Base-by-base conservation (phyloP, 2,329 filamentous ascomycete species). In the Aphanoascus verrucosus region DNA sequence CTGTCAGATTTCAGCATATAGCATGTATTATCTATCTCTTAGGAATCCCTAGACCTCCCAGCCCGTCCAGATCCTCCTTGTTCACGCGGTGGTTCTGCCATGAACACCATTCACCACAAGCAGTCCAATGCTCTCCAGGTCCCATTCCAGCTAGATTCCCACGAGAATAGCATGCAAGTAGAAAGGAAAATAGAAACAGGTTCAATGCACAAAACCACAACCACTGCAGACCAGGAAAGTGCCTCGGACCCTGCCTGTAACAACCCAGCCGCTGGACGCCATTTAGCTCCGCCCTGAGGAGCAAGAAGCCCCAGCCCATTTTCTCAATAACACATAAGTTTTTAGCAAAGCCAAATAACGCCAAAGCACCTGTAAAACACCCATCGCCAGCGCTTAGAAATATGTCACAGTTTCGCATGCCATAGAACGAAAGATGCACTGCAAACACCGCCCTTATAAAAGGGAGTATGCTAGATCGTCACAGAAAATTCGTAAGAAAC, bases 331-430 rank as follows among this genome's bases (percentile, higher is more conserved):
- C 17, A 44, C 23, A 42, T n/a, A 15, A 15, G 12, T n/a, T 9
- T 31, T 28, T 28, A 28, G 19, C n/a, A 52, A 46, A 32, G 15
- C 41, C 41, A 32, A n/a, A 32, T 40, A 52, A 46, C 41, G 41
- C 50, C 49, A 46, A 28, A 28, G 12, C 28, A 23, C 1, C 32
- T 40, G n/a, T 5, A 17, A 17, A 46, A 17, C 47, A 41, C 45
- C 50, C 50, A 46, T 46, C 50, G 42, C 42, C 50, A 41, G 17
- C 34, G 50, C 50, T 52, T 32, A 46, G 46, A 34, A 37, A 52
- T 15, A 46, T 46, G 50, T 38, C 34, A 40, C 6, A 14, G 43
- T 49, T 50, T 50, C 37, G n/a, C 48, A 28, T 46, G 28, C 9
- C 14, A 50, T 32, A 38, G 9, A 38, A 49, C 4, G 35, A 38